Conservation (phyloP, 768 basidiomycete species). For the Lactarius vividus region DNA sequence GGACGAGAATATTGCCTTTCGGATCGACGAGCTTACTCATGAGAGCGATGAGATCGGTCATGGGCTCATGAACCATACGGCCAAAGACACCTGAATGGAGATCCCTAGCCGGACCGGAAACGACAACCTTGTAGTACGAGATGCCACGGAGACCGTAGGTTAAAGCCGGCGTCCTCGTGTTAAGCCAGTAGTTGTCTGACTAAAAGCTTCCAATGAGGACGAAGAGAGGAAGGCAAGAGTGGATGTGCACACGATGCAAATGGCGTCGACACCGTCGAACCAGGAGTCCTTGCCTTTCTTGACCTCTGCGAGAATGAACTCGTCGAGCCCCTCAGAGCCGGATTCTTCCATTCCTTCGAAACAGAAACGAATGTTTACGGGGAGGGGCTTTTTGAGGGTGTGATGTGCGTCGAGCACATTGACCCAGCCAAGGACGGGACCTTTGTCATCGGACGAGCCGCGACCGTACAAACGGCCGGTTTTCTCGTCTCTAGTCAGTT, state of each 20-base stretch:
- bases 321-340: conserved; percentile 88
- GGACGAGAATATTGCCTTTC: conserved; percentile 80
- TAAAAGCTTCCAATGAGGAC: conserved; percentile 31
- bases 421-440: conserved; percentile 84
- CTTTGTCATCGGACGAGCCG: conserved; percentile 90
- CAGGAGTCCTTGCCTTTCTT: conserved; percentile 61
- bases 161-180: conserved; percentile 71
- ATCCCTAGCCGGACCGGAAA: conserved; percentile 83
- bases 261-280: conserved; percentile 86
- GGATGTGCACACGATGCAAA: conserved; percentile 68
- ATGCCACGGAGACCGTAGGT: conserved; percentile 91
- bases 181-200: conserved; percentile 96
- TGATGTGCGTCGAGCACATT: conserved; percentile 86
- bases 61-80: conserved; percentile 80
- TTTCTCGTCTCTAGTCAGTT: conserved; percentile 53
- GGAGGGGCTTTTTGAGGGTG: conserved; percentile 62
- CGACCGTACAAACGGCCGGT: conserved; percentile 73
- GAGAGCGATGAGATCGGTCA: conserved; percentile 86
- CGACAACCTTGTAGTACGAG: conserved; percentile 77
- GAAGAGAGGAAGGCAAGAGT: neutral
- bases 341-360: conserved; percentile 99
- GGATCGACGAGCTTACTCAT: conserved; percentile 83
- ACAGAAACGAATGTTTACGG: conserved; percentile 87
- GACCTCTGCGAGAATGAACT: conserved; percentile 75
- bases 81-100: conserved; percentile 91